Base-by-base conservation (phyloP, 441 rosid species). In the Pelargonium australe region DNA sequence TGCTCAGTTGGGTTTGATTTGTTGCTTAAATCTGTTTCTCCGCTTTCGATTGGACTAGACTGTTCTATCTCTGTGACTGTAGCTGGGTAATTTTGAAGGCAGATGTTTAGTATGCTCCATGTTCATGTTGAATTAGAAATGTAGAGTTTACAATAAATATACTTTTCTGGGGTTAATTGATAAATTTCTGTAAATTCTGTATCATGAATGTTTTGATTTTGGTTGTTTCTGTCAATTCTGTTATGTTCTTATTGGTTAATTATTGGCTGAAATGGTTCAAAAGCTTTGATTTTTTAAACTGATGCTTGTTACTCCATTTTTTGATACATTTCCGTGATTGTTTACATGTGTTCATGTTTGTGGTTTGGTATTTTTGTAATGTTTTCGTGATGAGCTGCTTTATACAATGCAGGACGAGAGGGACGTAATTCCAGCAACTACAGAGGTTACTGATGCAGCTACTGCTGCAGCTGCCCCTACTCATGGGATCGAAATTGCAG, bases 401-500 rank as follows among this genome's bases (percentile, higher is more conserved):
- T 44, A 44, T 71, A 23, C 68, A 78, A 67, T 71, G 74, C 80
- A 93, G 98, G 93, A 78, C 64, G 97, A 84, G 68, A 83, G 90
- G 70, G 93, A 86, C 80, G 87, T 76, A 8, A 64, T 85, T 73
- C 86, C 90, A 51, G 85, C 91, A 68, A 84, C 67, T 76, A 70
- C 87, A 34, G 90, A 81, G 37, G 81, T 72, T 72, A 55, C 70
- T 14, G 68, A 62, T 23, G 71, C 81, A 10, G 79, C 85, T 28
- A 40, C 83, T 17, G 74, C 79, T 20, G 41, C 84, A 7, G 72
- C 83, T 65, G 73, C 80, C 51, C 73, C 84, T 58, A 72, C 92
- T 75, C 98, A 94, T 83, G 98, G 97, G 23, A 86, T 94, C 73
- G 89, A 86, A 78, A 80, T 88, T 68, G 95, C 96, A 0, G 84